Base-by-base conservation (phyloP, 164 flowering plant genomes). In the Brasenia schreberi region DNA sequence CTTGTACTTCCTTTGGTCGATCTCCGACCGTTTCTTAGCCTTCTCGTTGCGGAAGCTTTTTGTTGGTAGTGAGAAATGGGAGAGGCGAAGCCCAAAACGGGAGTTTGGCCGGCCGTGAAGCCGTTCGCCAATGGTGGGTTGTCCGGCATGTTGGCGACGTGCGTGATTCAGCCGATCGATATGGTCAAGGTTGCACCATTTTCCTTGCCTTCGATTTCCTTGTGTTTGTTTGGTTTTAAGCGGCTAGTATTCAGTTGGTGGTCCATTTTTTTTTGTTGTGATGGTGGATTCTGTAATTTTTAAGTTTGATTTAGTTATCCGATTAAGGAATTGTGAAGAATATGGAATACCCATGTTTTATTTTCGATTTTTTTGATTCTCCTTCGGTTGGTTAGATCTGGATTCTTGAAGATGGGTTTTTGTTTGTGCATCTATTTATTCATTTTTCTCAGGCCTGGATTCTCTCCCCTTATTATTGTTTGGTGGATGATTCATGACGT, bases 101-200 rank as follows among this genome's bases (percentile, higher is more conserved):
- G 82, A 6, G 83, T 79, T 3, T 81, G 84, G 84, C 75, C 75
- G 0, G 66, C 84, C 7, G 76, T 81, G 4, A 83, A 80, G 76
- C 87, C 87, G 1, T 83, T 83, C 70, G 80, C 73, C 56, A 83
- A 83, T 69, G 87, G 87, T 10, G 87, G 87, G 43, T 69, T 78
- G 1, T 76, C 87, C 44, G 87, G 87, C 5, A 83, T 83, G 87
- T 81, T 83, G 11, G 87, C 87, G 19, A 83, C 87, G 65, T 81
- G 84, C 69, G 87, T 81, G 69, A 83, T 83, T 75, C 87, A 83
- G 65, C 87, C 87, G 18, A 73, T 83, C 62, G 87, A 83, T 52
- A 83, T 83, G 87, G 71, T 83, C 67, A 83, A 83, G 83, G 85
- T 79, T 7, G 3, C 43, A 62, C 16, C 42, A 9, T 42, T 42